Conservation (phyloP, 2,329 filamentous ascomycete genomes). For the Furcasterigmium sp. region DNA sequence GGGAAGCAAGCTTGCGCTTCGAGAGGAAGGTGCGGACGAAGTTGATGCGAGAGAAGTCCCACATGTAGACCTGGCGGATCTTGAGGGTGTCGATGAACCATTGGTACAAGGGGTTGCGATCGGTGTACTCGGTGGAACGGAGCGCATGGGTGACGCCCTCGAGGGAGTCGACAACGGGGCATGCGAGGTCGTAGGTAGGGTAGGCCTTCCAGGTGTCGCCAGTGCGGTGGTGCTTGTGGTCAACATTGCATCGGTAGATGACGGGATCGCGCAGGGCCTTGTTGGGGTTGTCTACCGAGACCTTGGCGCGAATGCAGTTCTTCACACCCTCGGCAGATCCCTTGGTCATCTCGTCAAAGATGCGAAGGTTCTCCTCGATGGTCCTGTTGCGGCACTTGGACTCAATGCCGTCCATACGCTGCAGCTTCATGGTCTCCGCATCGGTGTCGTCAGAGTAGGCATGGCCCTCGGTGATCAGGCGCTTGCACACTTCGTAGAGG, state of each 20-base stretch:
- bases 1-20: conserved; percentile 80
- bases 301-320: conserved; percentile 93
- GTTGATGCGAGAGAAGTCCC: conserved; percentile 82
- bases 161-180: conserved; percentile 72
- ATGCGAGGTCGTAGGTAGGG: conserved; percentile 83
- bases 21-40: conserved; percentile 78
- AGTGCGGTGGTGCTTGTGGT: conserved; percentile 67
- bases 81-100: conserved; percentile 75
- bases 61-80: conserved; percentile 74
- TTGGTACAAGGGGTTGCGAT: conserved; percentile 80
- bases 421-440: conserved; percentile 78
- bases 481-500: conserved; percentile 78
- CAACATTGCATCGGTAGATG: conserved; percentile 87
- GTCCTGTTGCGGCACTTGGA: conserved; percentile 74
- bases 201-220: conserved; percentile 79
- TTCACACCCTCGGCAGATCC: conserved; percentile 71
- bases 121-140: conserved; percentile 81
- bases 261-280: conserved; percentile 95
- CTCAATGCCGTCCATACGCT: conserved; percentile 79
- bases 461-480: conserved; percentile 78
- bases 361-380: conserved; percentile 77
- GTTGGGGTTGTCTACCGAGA: conserved; percentile 87
- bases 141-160: conserved; percentile 82
- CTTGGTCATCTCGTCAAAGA: conserved; percentile 90
- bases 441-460: conserved; percentile 95